A percentile compares a stretch with the other conserved stretches of the same genome.
Evolutionary conservation across 2,329 filamentous ascomycete genomes (phyloP).

Genomic region (Penicillium expansum): DNA sequence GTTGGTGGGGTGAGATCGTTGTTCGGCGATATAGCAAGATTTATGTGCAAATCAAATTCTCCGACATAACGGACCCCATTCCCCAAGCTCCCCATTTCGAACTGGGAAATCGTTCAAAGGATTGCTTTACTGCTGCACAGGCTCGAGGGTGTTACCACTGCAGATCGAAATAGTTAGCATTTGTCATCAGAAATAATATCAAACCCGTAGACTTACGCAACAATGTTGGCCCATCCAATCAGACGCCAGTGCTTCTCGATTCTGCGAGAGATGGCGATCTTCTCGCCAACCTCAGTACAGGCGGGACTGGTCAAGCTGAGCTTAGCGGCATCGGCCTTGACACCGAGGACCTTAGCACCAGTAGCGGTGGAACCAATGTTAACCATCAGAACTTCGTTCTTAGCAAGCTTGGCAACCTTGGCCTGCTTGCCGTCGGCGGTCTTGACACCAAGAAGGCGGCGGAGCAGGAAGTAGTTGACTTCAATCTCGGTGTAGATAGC

Average conservation of each 20-base stretch:
- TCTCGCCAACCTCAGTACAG: constrained; percentile 96
- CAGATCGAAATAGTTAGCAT: constrained; percentile 9
- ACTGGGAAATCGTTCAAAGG: constrained; percentile 18
- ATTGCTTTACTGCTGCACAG: constrained; percentile 39
- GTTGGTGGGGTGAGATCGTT: constrained; percentile 17
- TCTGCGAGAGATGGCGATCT: constrained; percentile 92
- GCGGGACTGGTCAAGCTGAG: constrained; percentile 88
- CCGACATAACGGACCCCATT: constrained; percentile 12
- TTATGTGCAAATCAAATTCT: constrained; percentile 12
- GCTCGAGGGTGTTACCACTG: constrained; percentile 50
- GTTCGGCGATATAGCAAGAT: constrained; percentile 3
- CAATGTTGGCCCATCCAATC: constrained; percentile 85
- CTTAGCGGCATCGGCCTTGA: constrained; percentile 97
- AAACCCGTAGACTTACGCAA: constrained; percentile 45
- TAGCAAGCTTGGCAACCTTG: constrained; percentile 96
- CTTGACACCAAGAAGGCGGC: constrained; percentile 91
- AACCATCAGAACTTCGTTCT: constrained; percentile 99
- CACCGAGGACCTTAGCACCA: constrained; percentile 93
- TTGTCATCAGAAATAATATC: not conserved
- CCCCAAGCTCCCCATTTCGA: constrained; percentile 10
- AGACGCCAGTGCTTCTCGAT: constrained; percentile 99
- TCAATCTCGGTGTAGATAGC: constrained; percentile 98
- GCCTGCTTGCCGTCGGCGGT: constrained; percentile 98
- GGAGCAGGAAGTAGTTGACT: constrained; percentile 98
- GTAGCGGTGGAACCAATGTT: constrained; percentile 98